These are phyloP conservation scores for Trichophyton benhamiae DNA, from an alignment of 2,329 filamentous ascomycete genomes.

Conservation along the genomic window DNA sequence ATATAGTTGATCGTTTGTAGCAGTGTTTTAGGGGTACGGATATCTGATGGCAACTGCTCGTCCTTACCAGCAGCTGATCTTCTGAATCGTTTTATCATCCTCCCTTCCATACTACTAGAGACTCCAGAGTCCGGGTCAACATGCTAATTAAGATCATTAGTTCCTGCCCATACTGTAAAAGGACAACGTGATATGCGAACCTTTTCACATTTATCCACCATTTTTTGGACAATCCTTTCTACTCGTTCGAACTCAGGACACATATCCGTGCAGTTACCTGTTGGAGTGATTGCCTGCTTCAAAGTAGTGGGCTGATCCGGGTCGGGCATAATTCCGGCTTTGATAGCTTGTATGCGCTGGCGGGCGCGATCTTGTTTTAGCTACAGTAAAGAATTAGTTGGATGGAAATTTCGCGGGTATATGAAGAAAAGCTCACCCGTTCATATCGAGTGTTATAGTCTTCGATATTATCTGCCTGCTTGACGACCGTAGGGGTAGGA, in stretches of 20 bases:
- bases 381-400: conserved; percentile 18
- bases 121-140: conserved; percentile 25
- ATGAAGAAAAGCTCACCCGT: conserved; percentile 7
- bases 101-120: conserved; percentile 24
- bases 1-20: conserved; percentile 38
- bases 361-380: conserved; percentile 39
- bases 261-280: conserved; percentile 52
- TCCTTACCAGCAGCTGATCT: conserved; percentile 52
- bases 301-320: conserved; percentile 49
- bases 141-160: conserved; percentile 17
- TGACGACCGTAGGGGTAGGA: neutral
- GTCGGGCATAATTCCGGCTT: conserved; percentile 43
- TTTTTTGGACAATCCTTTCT: conserved; percentile 49
- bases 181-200: conserved; percentile 24
- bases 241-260: conserved; percentile 53
- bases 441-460: conserved; percentile 15
- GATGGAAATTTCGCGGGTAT: neutral
- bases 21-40: conserved; percentile 44
- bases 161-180: neutral
- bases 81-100: conserved; percentile 53
- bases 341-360: conserved; percentile 41
- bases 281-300: conserved; percentile 48
- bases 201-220: conserved; percentile 49
- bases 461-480: neutral
- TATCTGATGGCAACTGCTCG: conserved; percentile 51